Percentiles rank a stretch among this genome's conserved stretches.
phyloP scores from a whole-genome alignment of 2,329 filamentous ascomycete genomes.

The Fusarium sp. region DNA sequence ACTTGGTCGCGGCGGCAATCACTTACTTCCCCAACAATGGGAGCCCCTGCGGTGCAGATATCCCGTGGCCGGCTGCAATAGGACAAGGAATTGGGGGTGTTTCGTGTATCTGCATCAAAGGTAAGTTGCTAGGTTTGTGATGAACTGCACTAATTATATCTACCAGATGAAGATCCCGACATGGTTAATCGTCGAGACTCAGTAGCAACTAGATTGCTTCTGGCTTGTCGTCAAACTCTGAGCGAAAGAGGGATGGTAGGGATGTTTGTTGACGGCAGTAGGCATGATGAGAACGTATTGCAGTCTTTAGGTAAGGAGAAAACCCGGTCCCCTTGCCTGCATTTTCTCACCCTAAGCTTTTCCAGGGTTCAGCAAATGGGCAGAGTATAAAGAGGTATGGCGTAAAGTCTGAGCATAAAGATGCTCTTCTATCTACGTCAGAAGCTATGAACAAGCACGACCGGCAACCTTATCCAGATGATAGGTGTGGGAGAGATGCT shows the following conservation, averaged over 20 bases:
- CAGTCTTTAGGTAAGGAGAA: conserved; percentile 61
- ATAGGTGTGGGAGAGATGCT: background rate
- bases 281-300: conserved; percentile 62
- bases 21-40: conserved; percentile 63
- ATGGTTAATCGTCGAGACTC: conserved; percentile 59
- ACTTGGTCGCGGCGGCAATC: conserved; percentile 65
- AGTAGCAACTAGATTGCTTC: conserved; percentile 65
- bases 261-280: conserved; percentile 68
- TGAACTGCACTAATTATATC: conserved; percentile 13
- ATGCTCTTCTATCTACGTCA: background rate
- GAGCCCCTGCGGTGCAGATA: conserved; percentile 60
- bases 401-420: conserved; percentile 50
- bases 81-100: conserved; percentile 66
- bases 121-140: conserved; percentile 53
- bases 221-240: conserved; percentile 62
- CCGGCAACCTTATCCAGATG: background rate
- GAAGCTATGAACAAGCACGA: conserved; percentile 3
- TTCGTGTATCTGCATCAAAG: conserved; percentile 69
- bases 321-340: background rate
- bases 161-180: conserved; percentile 58
- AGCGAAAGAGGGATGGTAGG: conserved; percentile 62
- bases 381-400: conserved; percentile 68
- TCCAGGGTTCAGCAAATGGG: conserved; percentile 69
- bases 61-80: conserved; percentile 67
- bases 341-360: conserved; percentile 20